Evolutionary conservation across 2,329 filamentous ascomycete genomes (phyloP).

Genomic region (Xylaria sp.): DNA sequence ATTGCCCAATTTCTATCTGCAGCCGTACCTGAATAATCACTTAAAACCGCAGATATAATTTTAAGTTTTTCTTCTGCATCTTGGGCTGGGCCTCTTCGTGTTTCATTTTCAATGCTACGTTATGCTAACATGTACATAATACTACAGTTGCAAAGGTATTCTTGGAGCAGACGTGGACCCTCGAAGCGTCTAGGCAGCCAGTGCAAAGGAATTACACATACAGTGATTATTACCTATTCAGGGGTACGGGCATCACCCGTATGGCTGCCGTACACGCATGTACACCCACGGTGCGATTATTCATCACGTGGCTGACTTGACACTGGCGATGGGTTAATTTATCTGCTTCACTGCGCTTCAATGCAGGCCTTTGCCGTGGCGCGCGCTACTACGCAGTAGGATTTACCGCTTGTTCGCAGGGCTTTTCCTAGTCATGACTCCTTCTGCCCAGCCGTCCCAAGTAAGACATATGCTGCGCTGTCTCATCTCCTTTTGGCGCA

Average conservation of each 20-base stretch:
- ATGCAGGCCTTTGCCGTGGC: slow-evolving; percentile 8
- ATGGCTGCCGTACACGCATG: not conserved
- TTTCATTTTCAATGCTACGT: not conserved
- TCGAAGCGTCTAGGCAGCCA: slow-evolving; percentile 1
- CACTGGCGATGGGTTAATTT: not conserved
- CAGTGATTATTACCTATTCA: not conserved
- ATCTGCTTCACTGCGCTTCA: not conserved
- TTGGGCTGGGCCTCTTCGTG: not conserved
- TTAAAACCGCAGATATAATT: not conserved
- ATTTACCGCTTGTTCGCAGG: not conserved
- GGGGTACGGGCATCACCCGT: not conserved
- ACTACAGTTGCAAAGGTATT: not conserved
- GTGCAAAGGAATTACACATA: not conserved
- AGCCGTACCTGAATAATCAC: not conserved
- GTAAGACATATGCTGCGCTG: not conserved
- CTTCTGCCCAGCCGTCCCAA: not conserved
- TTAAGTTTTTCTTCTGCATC: not conserved
- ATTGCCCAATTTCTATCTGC: not conserved
- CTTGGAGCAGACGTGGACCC: not conserved
- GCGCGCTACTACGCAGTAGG: not conserved
- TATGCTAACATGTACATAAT: not conserved
- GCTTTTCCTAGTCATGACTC: not conserved
- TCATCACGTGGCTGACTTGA: slow-evolving; percentile 3
- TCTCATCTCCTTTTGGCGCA: not conserved
- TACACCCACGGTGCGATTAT: not conserved